Evolutionary conservation across 805 yeast species (phyloP).

Genomic region (Komagataella kurtzmanii): DNA sequence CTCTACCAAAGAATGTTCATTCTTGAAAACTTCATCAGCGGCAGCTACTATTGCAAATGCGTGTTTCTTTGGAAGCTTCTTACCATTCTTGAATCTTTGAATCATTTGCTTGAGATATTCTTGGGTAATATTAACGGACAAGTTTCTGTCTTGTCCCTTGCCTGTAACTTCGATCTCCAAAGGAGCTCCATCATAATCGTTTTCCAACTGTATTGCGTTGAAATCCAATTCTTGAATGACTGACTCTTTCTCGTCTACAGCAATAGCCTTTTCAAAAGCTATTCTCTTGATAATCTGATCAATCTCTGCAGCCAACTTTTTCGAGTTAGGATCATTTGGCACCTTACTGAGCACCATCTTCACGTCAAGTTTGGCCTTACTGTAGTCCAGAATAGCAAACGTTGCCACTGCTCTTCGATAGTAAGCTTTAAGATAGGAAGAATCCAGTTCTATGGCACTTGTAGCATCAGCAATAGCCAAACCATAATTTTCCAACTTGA

Average conservation of each 20-base stretch:
- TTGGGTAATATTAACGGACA: conserved; percentile 29
- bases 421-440: conserved; percentile 61
- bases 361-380: conserved; percentile 61
- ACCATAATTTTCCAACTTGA: conserved; percentile 80
- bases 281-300: conserved; percentile 51
- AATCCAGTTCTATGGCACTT: conserved; percentile 53
- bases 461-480: conserved; percentile 72
- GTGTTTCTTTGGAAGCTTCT: conserved; percentile 64
- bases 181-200: conserved; percentile 44
- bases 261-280: conserved; percentile 81
- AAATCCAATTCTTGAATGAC: conserved; percentile 33
- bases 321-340: conserved; percentile 61
- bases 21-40: conserved; percentile 46
- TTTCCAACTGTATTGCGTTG: conserved; percentile 34
- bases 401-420: conserved; percentile 79
- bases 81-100: conserved; percentile 59
- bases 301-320: conserved; percentile 47
- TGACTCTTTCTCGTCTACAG: conserved; percentile 46
- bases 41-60: conserved; percentile 71
- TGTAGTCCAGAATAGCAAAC: conserved; percentile 63
- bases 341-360: conserved; percentile 43
- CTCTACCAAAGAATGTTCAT: conserved; percentile 71
- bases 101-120: conserved; percentile 56
- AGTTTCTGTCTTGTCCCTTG: conserved; percentile 15
- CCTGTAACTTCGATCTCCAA: conserved; percentile 27